Evolutionary conservation across 2,329 filamentous ascomycete species (phyloP), one percentile per base, ranked within the genome.

Genomic region (Microdochium nivale): DNA sequence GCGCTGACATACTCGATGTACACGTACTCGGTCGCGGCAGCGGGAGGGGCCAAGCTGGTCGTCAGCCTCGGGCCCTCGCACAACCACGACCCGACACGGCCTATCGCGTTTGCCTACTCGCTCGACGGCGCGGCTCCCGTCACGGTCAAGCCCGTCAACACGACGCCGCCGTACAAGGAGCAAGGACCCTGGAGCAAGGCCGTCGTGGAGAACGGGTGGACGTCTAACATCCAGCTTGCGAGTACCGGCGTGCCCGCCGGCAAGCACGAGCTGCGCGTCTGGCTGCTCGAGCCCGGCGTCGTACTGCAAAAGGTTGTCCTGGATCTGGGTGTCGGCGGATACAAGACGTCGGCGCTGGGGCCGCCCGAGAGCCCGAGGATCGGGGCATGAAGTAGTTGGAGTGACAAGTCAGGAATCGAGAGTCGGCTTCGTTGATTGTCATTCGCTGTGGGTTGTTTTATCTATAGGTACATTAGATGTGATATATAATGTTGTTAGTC

Each of bases 1-100:
- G 74, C 74, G 3, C 71, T 86, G 9, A 76, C 81, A 56, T 87
- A 85, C 61, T 71, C 78, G 50, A 59, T 86, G 53, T 86, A 82
- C 64, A 70, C 82, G 13, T 86, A 83, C 67, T 79, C 75, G 44
- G 72, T 74, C 52, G 62, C 64, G 21, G 62, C 72, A 4, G 68
- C 69, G 47, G 71, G 70, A 57, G 67, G 73, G 16, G 40, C 40
- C 13, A 21, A 23, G 40, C n/a, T 44, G 3, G 19, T 44, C 13
- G 40, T 44, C n/a, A 23, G n/a, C 40, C 21, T 44, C 5, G 40
- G 40, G 3, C 40, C 40, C n/a, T 44, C 40, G 40, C 40, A 44
- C 21, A 44, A 44, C 40, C 40, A 44, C 40, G 40, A 44, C 40
- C 40, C 40, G n/a, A 44, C 40, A 5, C 16, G 40, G 3, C 40